Base-by-base conservation (phyloP, 306 rosid species). In the Trifolium fragiferum region DNA sequence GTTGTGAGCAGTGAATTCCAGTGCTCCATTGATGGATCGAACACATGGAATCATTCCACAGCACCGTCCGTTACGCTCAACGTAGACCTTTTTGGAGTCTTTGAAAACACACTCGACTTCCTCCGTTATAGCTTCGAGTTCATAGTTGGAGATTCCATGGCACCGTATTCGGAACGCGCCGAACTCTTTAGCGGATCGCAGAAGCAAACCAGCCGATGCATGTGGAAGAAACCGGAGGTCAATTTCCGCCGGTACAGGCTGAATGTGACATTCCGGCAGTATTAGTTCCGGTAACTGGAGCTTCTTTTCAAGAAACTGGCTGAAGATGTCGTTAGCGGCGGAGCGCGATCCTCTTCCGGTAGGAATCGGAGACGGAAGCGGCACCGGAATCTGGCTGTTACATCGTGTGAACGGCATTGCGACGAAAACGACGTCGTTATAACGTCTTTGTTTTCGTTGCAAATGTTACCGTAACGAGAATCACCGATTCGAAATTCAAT, bases 311-410 rank as follows among this genome's bases (percentile, higher is more conserved):
- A 94, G 93, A 73, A 74, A 91, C 7, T 78, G 60, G 41, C 73
- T 75, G 81, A 91, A 86, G 78, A 71, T 59, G 4, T 88, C 87
- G 49, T 85, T 80, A 32, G 89, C 85, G 1, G 97, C 93, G 7
- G 90, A 87, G 9, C 97, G 93, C 0, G 88, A 74, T 7, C 98
- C 98, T 65, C 73, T 83, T 0, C 47, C 96, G 0, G 93, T 93
- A 0, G 96, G 96, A 66, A 94, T 87, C 40, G 97, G 96, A 2
- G 97, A 88, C 0, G 96, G 98, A 2, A 90, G 86, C 9, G 90
- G 91, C 20, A 69, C 82, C 53, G 74, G 68, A 4, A 74, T 32
- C 50, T 50, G 74, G 75, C 78, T 79, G 10, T 61, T 53, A 62
- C 73, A 78, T 18, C 84, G 85, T 62, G 65, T 7, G 58, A 70